These are phyloP conservation scores for Poronia punctata DNA, from an alignment of 495 filamentous ascomycete species.

Conservation along the genomic window DNA sequence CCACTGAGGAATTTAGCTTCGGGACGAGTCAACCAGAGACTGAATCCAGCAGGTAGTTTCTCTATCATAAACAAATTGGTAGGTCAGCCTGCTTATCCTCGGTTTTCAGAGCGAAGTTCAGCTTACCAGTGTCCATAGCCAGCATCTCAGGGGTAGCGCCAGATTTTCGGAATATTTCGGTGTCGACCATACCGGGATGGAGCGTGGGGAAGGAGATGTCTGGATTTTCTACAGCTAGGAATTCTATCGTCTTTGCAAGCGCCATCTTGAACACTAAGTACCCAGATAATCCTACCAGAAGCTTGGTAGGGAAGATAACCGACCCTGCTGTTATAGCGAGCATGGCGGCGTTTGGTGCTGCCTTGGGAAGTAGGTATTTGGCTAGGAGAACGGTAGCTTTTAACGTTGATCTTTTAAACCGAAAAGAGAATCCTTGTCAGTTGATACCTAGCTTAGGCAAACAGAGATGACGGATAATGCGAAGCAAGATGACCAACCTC, in stretches of 20 bases:
- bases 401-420: slow-evolving; percentile 42
- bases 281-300: slow-evolving; percentile 21
- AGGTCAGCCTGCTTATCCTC: neutral
- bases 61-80: neutral
- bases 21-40: slow-evolving; percentile 32
- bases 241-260: slow-evolving; percentile 32
- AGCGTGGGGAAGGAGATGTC: slow-evolving; percentile 29
- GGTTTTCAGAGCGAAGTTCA: neutral
- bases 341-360: slow-evolving; percentile 26
- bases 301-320: slow-evolving; percentile 13
- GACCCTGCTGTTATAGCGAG: slow-evolving; percentile 24
- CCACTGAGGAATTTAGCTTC: slow-evolving; percentile 37
- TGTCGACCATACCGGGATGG: slow-evolving; percentile 38
- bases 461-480: neutral
- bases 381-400: slow-evolving; percentile 27
- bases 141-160: slow-evolving; percentile 18
- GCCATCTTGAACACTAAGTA: slow-evolving; percentile 38
- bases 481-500: slow-evolving; percentile 18
- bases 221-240: slow-evolving; percentile 33
- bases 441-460: slow-evolving; percentile 1
- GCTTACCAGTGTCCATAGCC: slow-evolving; percentile 29
- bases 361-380: slow-evolving; percentile 33
- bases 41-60: slow-evolving; percentile 32
- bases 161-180: slow-evolving; percentile 21
- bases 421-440: slow-evolving; percentile 5